Conservation (phyloP, 352 stramenopile species). For the Globisporangium iwayamae region DNA sequence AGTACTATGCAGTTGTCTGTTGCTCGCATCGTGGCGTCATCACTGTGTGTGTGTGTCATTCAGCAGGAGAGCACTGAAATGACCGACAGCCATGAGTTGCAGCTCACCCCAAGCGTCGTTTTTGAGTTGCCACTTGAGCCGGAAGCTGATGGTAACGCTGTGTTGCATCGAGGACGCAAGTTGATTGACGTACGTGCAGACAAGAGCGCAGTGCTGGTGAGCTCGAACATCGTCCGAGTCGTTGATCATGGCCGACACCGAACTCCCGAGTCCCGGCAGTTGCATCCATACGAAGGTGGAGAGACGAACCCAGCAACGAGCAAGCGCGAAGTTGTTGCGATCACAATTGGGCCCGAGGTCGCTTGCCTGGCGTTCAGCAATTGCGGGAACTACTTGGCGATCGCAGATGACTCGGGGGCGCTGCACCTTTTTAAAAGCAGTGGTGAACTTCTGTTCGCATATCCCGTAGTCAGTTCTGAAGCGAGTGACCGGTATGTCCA, state of each 20-base stretch:
- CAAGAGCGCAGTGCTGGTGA: conserved; percentile 6
- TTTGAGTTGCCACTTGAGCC: conserved; percentile 6
- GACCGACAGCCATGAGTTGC: conserved; percentile 2
- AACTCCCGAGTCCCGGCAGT: background rate
- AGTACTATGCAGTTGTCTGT: background rate
- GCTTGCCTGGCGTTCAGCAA: conserved; percentile 29
- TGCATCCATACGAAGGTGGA: background rate
- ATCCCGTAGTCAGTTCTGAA: conserved; percentile 12
- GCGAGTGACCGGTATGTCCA: background rate
- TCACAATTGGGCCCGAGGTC: conserved; percentile 17
- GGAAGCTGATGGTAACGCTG: background rate
- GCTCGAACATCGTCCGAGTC: background rate
- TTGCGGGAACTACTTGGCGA: conserved; percentile 31
- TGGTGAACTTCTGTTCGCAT: conserved; percentile 21
- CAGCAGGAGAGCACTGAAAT: background rate
- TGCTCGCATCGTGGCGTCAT: background rate
- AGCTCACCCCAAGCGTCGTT: conserved; percentile 10
- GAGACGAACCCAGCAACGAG: background rate
- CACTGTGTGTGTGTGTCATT: background rate
- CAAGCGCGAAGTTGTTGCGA: background rate
- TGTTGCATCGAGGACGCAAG: background rate
- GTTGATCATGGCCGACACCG: conserved; percentile 1
- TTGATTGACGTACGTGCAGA: background rate
- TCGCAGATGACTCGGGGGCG: conserved; percentile 23
- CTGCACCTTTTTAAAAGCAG: conserved; percentile 30